phyloP scores from a whole-genome alignment of 306 rosid species.

The Inga leiocalycina region DNA sequence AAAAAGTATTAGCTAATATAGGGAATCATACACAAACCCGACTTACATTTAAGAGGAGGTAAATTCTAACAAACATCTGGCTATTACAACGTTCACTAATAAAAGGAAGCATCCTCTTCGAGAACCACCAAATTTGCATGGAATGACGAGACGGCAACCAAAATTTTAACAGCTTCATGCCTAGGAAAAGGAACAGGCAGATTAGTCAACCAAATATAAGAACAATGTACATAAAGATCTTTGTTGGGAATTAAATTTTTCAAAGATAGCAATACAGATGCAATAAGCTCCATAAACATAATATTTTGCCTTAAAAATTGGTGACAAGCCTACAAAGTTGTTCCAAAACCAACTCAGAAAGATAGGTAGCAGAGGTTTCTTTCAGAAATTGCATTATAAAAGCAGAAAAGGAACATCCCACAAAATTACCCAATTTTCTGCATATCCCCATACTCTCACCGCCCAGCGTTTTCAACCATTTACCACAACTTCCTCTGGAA shows the following conservation, averaged over 20 bases:
- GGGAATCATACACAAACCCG: conserved; percentile 60
- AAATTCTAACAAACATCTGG: conserved; percentile 48
- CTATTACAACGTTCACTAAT: conserved; percentile 55
- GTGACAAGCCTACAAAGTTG: neutral
- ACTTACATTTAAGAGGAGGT: conserved; percentile 30
- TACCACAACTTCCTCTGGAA: neutral
- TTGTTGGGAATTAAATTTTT: neutral
- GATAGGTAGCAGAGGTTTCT: neutral
- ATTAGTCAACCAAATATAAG: conserved; percentile 16
- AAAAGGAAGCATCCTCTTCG: conserved; percentile 46
- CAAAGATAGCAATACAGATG: conserved; percentile 4
- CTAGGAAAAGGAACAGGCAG: conserved; percentile 37
- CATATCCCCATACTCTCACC: neutral
- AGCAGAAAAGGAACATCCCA: neutral
- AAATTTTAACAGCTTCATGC: conserved; percentile 50
- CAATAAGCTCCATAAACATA: neutral
- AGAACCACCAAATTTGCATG: conserved; percentile 39
- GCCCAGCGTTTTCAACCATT: neutral
- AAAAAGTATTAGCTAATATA: conserved; percentile 57
- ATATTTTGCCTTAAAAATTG: conserved; percentile 1
- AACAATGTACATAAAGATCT: neutral
- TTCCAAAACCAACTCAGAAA: conserved; percentile 2
- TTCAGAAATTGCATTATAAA: neutral
- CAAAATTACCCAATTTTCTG: neutral
- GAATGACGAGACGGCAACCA: conserved; percentile 37